These are phyloP conservation scores for Aspergillus campestris DNA, from an alignment of 495 filamentous ascomycete species.

Conservation along the genomic window DNA sequence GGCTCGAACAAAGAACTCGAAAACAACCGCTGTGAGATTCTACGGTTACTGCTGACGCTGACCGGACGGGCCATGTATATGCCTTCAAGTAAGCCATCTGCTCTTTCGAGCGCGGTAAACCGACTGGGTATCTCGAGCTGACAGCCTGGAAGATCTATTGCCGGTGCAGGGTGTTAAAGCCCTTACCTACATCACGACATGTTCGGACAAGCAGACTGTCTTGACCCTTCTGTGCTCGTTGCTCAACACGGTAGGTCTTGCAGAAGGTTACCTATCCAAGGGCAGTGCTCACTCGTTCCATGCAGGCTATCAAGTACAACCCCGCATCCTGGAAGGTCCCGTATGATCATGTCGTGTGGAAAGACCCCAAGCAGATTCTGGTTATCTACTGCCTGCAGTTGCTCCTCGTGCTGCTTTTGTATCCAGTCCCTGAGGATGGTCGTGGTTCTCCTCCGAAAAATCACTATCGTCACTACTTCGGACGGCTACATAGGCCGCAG, in stretches of 20 bases:
- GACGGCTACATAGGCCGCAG: slow-evolving; percentile 82
- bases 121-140: slow-evolving; percentile 4
- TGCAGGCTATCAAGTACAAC: slow-evolving; percentile 89
- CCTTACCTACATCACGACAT: slow-evolving; percentile 82
- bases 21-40: slow-evolving; percentile 81
- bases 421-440: slow-evolving; percentile 78
- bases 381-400: slow-evolving; percentile 89
- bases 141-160: slow-evolving; percentile 47
- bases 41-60: slow-evolving; percentile 79
- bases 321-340: slow-evolving; percentile 90
- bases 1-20: slow-evolving; percentile 85
- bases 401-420: slow-evolving; percentile 78
- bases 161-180: slow-evolving; percentile 80
- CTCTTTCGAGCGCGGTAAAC: no score
- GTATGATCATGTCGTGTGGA: slow-evolving; percentile 89
- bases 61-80: slow-evolving; percentile 90
- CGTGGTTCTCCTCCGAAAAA: slow-evolving; percentile 64
- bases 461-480: slow-evolving; percentile 85
- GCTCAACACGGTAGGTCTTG: slow-evolving; percentile 75
- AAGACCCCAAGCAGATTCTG: slow-evolving; percentile 84
- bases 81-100: slow-evolving; percentile 54
- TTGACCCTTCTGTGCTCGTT: slow-evolving; percentile 85
- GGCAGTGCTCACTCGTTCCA: slow-evolving; percentile 4
- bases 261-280: background rate
- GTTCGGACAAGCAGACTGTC: slow-evolving; percentile 83